Base-by-base conservation (phyloP, 257 asterid species). In the Solanum chiquidenum region DNA sequence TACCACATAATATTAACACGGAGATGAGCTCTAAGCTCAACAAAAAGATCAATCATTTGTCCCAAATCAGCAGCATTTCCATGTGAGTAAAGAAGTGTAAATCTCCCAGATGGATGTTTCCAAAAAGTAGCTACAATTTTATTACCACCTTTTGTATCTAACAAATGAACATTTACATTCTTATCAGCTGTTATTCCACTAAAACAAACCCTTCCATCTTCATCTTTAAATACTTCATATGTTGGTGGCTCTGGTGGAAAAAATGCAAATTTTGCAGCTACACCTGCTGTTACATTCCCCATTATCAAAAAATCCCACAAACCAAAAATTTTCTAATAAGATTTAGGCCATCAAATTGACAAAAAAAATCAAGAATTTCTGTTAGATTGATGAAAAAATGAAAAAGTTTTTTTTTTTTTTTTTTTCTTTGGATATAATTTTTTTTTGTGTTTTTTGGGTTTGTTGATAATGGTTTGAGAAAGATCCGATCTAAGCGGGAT, bases 21-120 rank as follows among this genome's bases (percentile, higher is more conserved):
- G 35, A 97, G 98, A 88, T 96, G 99, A 34, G 99, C 99, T 92
- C 99, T 94, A 52, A 97, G 99, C 95, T 97, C 99, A 88, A 93
- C 93, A 74, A 97, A 97, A 35, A 97, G 98, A 92, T 95, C 99
- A 73, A 87, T 91, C 99, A 97, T 97, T 92, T 97, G 99, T n/a
- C 99, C 99, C 94, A 97, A 94, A 94, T 97, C 99, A 87, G 98
- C 99, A 83, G 99, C 99, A 91, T 97, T 97, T n/a, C 98, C 99
- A 90, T 97, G 99, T 79, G 99, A 97, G 87, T 97, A 97, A 91
- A 97, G 42, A 29, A 97, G 55, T 76, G 99, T 97, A 49, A 97
- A 95, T 92, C 96, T 92, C 62, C 93, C 98, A 69, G 91, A 83
- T 27, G 98, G 98, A 68, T 97, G 99, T 84, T 92, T 97, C 99